Conservation (phyloP, 768 basidiomycete genomes). For the Pisolithus microcarpus region DNA sequence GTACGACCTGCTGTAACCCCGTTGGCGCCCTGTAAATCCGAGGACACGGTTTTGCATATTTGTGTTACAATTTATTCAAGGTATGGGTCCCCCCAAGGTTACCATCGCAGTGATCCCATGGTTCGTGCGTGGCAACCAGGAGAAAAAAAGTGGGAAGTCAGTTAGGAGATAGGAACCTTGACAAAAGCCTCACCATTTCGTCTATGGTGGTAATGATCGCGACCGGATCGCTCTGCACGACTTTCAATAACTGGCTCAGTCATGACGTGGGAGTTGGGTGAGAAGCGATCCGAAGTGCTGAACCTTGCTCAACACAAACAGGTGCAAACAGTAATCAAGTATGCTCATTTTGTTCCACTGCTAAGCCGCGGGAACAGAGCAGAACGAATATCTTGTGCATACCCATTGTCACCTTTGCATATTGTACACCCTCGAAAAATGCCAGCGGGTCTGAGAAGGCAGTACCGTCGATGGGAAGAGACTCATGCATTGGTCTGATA, state of each 20-base stretch:
- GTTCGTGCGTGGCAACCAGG: constrained; percentile 18
- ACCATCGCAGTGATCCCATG: constrained; percentile 3
- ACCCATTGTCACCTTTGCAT: too few species aligned
- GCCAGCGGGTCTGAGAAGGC: too few species aligned
- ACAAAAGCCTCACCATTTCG: constrained; percentile 20
- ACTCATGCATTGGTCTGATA: too few species aligned
- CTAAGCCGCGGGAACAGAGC: too few species aligned
- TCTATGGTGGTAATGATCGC: constrained; percentile 4
- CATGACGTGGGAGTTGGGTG: not conserved
- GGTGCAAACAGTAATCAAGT: not conserved
- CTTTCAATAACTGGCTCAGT: not conserved
- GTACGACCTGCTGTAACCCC: constrained; percentile 18
- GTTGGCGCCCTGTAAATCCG: constrained; percentile 11
- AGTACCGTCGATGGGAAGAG: too few species aligned
- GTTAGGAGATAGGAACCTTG: constrained; percentile 5
- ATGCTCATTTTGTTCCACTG: too few species aligned
- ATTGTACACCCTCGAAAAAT: too few species aligned
- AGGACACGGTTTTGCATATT: not conserved
- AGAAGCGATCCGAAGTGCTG: too few species aligned
- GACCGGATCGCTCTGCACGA: not conserved
- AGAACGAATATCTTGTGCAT: too few species aligned
- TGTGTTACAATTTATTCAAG: not conserved
- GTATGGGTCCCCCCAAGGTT: constrained; percentile 10
- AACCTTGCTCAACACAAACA: not conserved
- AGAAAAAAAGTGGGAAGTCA: constrained; percentile 16